phyloP scores from a whole-genome alignment of 352 stramenopile species.

The Pythium graminicola region DNA sequence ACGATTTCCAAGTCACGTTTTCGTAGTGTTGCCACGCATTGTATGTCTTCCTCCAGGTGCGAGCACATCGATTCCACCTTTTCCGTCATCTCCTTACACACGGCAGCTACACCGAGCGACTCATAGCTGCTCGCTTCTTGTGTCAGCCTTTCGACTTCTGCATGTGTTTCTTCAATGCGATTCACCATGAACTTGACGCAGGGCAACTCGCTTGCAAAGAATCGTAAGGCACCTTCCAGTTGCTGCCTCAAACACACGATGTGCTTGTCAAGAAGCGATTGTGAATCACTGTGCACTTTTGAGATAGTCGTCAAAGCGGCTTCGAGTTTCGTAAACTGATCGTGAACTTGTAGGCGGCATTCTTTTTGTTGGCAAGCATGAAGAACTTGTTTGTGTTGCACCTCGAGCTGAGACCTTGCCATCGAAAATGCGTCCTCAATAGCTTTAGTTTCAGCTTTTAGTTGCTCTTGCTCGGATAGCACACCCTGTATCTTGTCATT shows the following conservation, averaged over 20 bases:
- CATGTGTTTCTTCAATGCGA: constrained; percentile 41
- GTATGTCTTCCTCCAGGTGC: constrained; percentile 46
- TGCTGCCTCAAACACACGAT: constrained; percentile 45
- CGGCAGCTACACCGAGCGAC: constrained; percentile 41
- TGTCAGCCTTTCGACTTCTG: constrained; percentile 31
- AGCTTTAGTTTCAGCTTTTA: constrained; percentile 36
- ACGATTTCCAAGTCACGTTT: constrained; percentile 51
- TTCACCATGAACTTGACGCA: constrained; percentile 79
- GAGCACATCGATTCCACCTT: constrained; percentile 33
- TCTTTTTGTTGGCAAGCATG: constrained; percentile 31
- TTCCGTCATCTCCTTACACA: constrained; percentile 44
- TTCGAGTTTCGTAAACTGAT: constrained; percentile 31
- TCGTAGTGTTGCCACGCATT: constrained; percentile 37
- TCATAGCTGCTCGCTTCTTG: constrained; percentile 46
- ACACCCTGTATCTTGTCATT: constrained; percentile 43
- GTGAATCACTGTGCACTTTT: constrained; percentile 33
- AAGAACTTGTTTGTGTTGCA: constrained; percentile 44
- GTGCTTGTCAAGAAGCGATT: constrained; percentile 42
- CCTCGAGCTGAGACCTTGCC: constrained; percentile 37
- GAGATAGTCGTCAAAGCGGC: constrained; percentile 31
- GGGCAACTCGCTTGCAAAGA: constrained; percentile 67
- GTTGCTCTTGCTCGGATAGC: constrained; percentile 27
- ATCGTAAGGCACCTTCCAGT: constrained; percentile 57
- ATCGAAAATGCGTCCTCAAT: constrained; percentile 47
- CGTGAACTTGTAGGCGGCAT: constrained; percentile 32